Percentiles rank a stretch among this genome's conserved stretches.
phyloP scores from a whole-genome alignment of 2,329 filamentous ascomycete genomes.

The Rhexocercosporidium sp. region DNA sequence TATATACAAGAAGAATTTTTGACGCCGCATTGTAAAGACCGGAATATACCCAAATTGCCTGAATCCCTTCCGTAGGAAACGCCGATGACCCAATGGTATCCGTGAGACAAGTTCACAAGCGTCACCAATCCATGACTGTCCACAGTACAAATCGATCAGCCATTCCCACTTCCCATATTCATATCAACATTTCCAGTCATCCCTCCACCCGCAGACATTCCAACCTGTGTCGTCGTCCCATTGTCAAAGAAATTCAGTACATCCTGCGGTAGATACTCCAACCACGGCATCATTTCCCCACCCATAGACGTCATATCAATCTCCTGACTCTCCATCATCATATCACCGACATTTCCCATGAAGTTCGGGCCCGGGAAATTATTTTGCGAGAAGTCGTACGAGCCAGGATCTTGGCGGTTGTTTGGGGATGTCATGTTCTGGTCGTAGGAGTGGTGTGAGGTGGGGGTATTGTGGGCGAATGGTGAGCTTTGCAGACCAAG shows the following conservation, averaged over 20 bases:
- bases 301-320: conserved; percentile 75
- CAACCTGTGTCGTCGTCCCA: neutral
- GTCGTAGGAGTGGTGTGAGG: conserved; percentile 20
- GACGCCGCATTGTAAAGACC: neutral
- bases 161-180: conserved; percentile 1
- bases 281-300: conserved; percentile 75
- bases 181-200: neutral
- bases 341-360: conserved; percentile 45
- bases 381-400: conserved; percentile 29
- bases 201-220: neutral
- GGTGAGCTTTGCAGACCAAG: conserved; percentile 54
- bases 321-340: conserved; percentile 79
- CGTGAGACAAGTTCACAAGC: neutral
- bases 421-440: conserved; percentile 24
- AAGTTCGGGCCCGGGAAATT: conserved; percentile 25
- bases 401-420: conserved; percentile 8
- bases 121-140: neutral
- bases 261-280: conserved; percentile 74
- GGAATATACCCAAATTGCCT: neutral
- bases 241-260: conserved; percentile 60
- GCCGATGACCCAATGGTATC: neutral
- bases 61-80: neutral
- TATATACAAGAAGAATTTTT: neutral
- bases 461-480: conserved; percentile 21
- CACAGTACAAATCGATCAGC: neutral